Percentiles rank a stretch among this genome's conserved stretches.
phyloP scores from a whole-genome alignment of 73 alveolate species.

The Symbiodinium natans region DNA sequence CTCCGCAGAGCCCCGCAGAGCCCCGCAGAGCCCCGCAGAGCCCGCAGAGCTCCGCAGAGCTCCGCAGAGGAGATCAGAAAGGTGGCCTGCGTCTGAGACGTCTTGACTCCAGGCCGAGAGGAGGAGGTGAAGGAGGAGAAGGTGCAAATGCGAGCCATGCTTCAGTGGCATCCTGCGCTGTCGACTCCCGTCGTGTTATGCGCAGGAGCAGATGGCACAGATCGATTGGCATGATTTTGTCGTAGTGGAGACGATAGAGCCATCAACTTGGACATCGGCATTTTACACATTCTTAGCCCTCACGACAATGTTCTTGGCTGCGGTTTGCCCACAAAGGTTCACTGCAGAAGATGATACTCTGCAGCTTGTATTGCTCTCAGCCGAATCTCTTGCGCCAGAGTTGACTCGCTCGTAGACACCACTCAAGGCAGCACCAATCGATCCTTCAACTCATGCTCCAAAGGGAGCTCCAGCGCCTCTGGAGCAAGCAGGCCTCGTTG shows the following conservation, averaged over 20 bases:
- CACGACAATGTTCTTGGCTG: not conserved
- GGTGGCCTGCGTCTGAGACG: too few relatives aligned
- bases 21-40: too few relatives aligned
- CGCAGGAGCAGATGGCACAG: constrained; percentile 96
- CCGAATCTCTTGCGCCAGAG: not conserved
- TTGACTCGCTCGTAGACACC: not conserved
- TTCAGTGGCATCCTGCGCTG: too few relatives aligned
- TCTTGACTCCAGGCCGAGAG: constrained; percentile 15
- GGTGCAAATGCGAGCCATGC: not conserved
- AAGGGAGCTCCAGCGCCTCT: constrained; percentile 86
- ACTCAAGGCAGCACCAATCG: constrained; percentile 51
- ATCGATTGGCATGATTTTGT: constrained; percentile 99
- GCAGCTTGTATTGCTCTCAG: not conserved
- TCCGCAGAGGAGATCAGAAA: not conserved
- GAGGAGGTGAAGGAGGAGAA: constrained; percentile 85
- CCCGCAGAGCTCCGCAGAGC: not conserved
- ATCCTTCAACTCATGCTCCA: constrained; percentile 91
- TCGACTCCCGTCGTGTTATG: too few relatives aligned
- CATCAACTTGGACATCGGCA: not conserved
- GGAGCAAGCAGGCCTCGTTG: constrained; percentile 40
- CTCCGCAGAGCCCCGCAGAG: too few relatives aligned
- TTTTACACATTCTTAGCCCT: not conserved
- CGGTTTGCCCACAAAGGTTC: constrained; percentile 48
- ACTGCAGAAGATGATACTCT: constrained; percentile 96
- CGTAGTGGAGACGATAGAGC: constrained; percentile 97